These are phyloP conservation scores for Platismatia glauca DNA, from an alignment of 495 filamentous ascomycete genomes.

Conservation along the genomic window DNA sequence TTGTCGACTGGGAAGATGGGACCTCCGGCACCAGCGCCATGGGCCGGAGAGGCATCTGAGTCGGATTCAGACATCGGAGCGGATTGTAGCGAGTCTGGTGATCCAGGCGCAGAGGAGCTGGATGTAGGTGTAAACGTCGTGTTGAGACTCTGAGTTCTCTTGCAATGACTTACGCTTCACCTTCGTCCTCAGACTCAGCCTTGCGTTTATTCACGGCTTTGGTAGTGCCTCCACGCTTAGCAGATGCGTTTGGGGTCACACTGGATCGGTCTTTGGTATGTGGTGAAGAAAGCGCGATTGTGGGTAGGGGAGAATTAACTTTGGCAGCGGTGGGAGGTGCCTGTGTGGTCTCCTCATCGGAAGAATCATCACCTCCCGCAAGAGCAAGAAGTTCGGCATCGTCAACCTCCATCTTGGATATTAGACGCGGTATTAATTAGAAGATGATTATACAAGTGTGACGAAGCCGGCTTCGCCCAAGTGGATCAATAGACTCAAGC, in stretches of 20 bases:
- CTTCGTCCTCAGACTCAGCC: conserved; percentile 66
- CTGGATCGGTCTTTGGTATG: conserved; percentile 39
- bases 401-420: conserved; percentile 54
- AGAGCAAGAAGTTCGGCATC: conserved; percentile 85
- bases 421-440: not conserved
- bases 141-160: not conserved
- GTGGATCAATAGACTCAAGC: not conserved
- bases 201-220: conserved; percentile 37
- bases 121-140: conserved; percentile 18
- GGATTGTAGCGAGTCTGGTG: conserved; percentile 67
- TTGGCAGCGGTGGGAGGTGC: conserved; percentile 19
- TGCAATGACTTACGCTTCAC: conserved; percentile 64
- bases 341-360: conserved; percentile 45
- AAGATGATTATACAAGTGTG: not conserved
- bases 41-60: conserved; percentile 46
- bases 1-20: conserved; percentile 81
- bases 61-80: conserved; percentile 88
- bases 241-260: conserved; percentile 32
- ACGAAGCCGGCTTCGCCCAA: conserved; percentile 13
- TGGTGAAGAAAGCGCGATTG: conserved; percentile 22
- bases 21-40: conserved; percentile 47
- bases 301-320: conserved; percentile 29
- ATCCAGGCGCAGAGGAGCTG: conserved; percentile 56
- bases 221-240: conserved; percentile 32
- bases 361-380: conserved; percentile 49